A percentile compares a stretch with the other conserved stretches of the same genome.
Conservation (phyloP, 768 basidiomycete genomes). For the Kwoniella botswanensis region DNA sequence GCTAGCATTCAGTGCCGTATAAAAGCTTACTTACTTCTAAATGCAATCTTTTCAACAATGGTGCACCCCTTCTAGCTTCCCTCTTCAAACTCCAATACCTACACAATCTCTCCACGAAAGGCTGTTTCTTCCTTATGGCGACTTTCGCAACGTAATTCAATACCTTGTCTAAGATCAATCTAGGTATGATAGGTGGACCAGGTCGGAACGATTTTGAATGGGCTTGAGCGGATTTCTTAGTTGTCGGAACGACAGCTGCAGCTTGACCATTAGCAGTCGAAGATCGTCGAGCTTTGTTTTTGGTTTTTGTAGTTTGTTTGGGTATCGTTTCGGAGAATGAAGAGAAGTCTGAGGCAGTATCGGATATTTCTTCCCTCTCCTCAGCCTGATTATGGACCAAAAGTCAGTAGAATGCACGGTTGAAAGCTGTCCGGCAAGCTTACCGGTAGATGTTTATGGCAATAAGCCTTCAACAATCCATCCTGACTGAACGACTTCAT, state of each 20-base stretch:
- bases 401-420: too few species aligned
- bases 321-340: slow-evolving; percentile 12
- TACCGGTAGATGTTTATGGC: slow-evolving; percentile 90
- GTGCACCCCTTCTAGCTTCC: slow-evolving; percentile 89
- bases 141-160: slow-evolving; percentile 74
- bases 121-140: slow-evolving; percentile 72
- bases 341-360: slow-evolving; percentile 53
- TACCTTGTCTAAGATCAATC: slow-evolving; percentile 79
- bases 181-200: slow-evolving; percentile 89
- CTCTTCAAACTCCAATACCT: slow-evolving; percentile 98
- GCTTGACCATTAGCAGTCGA: not conserved
- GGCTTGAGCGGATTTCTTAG: slow-evolving; percentile 81
- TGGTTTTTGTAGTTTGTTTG: slow-evolving; percentile 37
- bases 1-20: not conserved
- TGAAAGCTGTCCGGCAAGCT: slow-evolving; percentile 44
- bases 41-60: slow-evolving; percentile 87
- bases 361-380: slow-evolving; percentile 58
- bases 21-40: slow-evolving; percentile 65
- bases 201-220: slow-evolving; percentile 90
- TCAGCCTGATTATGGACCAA: slow-evolving; percentile 12
- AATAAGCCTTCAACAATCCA: slow-evolving; percentile 71
- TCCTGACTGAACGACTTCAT: slow-evolving; percentile 55
- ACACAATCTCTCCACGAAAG: slow-evolving; percentile 77
- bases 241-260: slow-evolving; percentile 27
- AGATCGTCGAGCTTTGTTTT: slow-evolving; percentile 10